Conservation (phyloP, 2,329 filamentous ascomycete genomes). For the Thyridium curvatum region DNA sequence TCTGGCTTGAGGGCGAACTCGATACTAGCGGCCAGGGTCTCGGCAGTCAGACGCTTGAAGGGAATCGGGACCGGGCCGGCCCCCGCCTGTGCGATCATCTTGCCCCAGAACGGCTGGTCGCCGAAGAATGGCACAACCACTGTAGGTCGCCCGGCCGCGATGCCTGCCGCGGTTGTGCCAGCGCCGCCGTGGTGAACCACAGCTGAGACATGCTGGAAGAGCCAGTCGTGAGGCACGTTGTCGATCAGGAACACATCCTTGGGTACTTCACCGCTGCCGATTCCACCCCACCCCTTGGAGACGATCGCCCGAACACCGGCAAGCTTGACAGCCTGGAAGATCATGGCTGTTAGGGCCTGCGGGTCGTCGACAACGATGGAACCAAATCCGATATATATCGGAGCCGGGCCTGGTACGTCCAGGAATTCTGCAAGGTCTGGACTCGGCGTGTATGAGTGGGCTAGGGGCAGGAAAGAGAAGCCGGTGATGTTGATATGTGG, state of each 20-base stretch:
- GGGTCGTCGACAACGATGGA: too few relatives aligned
- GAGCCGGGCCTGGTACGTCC: too few relatives aligned
- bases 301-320: too few relatives aligned
- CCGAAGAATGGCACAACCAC: conserved; percentile 46
- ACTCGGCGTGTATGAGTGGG: too few relatives aligned
- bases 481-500: too few relatives aligned
- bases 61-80: conserved; percentile 32
- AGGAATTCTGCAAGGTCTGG: too few relatives aligned
- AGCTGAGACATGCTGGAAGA: conserved; percentile 45
- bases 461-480: too few relatives aligned
- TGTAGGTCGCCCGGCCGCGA: conserved; percentile 42
- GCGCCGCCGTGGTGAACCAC: conserved; percentile 54
- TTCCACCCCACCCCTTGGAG: too few relatives aligned
- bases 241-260: conserved; percentile 36
- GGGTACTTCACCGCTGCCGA: not conserved
- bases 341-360: too few relatives aligned
- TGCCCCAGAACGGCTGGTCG: conserved; percentile 38
- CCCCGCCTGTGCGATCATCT: conserved; percentile 31
- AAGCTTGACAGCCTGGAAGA: too few relatives aligned
- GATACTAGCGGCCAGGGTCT: conserved; percentile 28
- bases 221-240: conserved; percentile 50
- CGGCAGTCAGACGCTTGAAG: conserved; percentile 22
- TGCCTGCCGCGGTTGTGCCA: conserved; percentile 48
- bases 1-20: too few relatives aligned
- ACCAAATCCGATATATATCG: too few relatives aligned